Evolutionary conservation across 1,139 yeast genomes (phyloP).

Genomic region (Suhomyces wounanorum): DNA sequence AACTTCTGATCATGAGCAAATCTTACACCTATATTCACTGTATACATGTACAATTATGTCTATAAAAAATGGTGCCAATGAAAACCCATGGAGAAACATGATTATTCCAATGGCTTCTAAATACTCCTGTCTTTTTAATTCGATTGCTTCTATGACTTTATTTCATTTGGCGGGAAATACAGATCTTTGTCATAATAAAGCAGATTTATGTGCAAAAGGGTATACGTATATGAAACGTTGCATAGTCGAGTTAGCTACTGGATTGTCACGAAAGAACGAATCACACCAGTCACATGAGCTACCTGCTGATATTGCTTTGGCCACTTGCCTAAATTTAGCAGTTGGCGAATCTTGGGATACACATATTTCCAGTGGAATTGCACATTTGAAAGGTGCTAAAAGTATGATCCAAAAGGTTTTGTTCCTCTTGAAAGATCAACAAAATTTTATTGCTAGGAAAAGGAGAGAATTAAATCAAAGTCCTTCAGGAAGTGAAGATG

Average conservation of each 20-base stretch:
- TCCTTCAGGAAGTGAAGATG: constrained; percentile 17
- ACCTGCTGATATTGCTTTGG: constrained; percentile 66
- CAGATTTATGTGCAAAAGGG: constrained; percentile 49
- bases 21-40: constrained; percentile 36
- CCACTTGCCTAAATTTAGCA: constrained; percentile 63
- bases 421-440: constrained; percentile 32
- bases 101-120: constrained; percentile 56
- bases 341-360: constrained; percentile 72
- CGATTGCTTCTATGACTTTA: constrained; percentile 65
- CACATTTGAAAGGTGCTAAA: constrained; percentile 67
- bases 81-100: constrained; percentile 68
- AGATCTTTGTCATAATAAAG: constrained; percentile 38
- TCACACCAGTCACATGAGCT: constrained; percentile 27
- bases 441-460: constrained; percentile 19
- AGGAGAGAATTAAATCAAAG: constrained; percentile 16
- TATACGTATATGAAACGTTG: constrained; percentile 60
- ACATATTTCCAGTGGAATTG: constrained; percentile 64
- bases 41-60: constrained; percentile 66
- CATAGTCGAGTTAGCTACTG: constrained; percentile 58
- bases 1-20: constrained; percentile 39
- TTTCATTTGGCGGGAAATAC: constrained; percentile 57
- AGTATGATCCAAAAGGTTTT: constrained; percentile 57
- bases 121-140: constrained; percentile 59
- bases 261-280: constrained; percentile 39
- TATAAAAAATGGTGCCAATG: constrained; percentile 61